Evolutionary conservation across 1,139 yeast genomes (phyloP).

Genomic region (Pichia sp.): DNA sequence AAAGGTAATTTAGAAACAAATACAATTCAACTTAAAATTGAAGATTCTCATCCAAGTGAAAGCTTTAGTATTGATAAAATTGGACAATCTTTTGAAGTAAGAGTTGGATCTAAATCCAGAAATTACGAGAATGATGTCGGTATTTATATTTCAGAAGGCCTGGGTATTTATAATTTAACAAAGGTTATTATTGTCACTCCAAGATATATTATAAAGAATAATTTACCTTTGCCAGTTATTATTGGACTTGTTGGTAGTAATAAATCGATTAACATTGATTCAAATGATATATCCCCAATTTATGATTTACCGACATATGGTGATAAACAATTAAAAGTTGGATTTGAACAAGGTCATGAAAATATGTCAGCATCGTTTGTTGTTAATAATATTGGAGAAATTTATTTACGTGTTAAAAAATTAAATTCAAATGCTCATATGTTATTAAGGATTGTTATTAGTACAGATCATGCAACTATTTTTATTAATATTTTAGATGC

Average conservation of each 20-base stretch:
- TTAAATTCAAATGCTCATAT: constrained; percentile 47
- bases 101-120: constrained; percentile 50
- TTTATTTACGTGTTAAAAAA: constrained; percentile 63
- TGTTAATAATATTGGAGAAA: constrained; percentile 76
- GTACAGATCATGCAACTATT: constrained; percentile 74
- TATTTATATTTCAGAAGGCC: constrained; percentile 72
- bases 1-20: constrained; percentile 40
- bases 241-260: constrained; percentile 67
- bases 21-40: constrained; percentile 63
- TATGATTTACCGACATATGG: constrained; percentile 49
- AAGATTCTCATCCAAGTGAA: constrained; percentile 68
- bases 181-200: constrained; percentile 81
- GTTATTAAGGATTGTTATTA: constrained; percentile 63
- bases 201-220: constrained; percentile 67
- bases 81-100: constrained; percentile 71
- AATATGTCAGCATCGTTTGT: constrained; percentile 88
- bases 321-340: constrained; percentile 50
- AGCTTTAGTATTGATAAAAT: constrained; percentile 85
- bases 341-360: constrained; percentile 52
- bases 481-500: constrained; percentile 73
- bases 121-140: constrained; percentile 74
- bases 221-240: constrained; percentile 48
- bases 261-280: constrained; percentile 37
- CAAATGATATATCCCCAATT: constrained; percentile 54
- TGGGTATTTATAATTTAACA: constrained; percentile 71